These are phyloP conservation scores for Elaeis oleifera DNA, from an alignment of 202 grass and related monocot genomes.

Conservation along the genomic window DNA sequence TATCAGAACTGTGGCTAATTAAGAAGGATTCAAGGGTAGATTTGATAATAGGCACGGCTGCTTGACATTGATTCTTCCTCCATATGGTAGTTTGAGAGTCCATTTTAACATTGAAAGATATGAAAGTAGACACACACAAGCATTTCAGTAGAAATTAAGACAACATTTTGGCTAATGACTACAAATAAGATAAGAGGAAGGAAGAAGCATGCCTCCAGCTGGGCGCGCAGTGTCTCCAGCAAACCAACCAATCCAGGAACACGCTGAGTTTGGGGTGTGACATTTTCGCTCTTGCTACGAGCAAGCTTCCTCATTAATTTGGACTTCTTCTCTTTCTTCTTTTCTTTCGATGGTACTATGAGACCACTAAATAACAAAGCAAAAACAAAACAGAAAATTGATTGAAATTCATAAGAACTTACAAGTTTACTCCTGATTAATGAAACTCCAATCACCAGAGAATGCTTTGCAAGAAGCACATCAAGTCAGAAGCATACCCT, in stretches of 20 bases:
- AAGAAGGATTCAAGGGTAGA: too few species aligned
- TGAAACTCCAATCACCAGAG: neutral
- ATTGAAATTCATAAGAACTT: neutral
- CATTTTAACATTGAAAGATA: too few species aligned
- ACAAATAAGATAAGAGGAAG: constrained; percentile 18
- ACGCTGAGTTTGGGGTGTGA: constrained; percentile 40
- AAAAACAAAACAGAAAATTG: constrained; percentile 1
- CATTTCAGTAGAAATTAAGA: constrained; percentile 8
- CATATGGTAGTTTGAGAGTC: too few species aligned
- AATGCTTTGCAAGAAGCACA: neutral
- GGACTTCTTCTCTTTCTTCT: constrained; percentile 84
- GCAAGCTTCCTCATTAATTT: constrained; percentile 85
- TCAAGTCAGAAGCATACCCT: constrained; percentile 47
- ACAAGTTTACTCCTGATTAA: neutral
- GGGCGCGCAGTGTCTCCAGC: constrained; percentile 82
- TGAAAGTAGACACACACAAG: constrained; percentile 1
- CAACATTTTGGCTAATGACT: constrained; percentile 2
- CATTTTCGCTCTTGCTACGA: constrained; percentile 80
- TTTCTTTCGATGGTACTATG: constrained; percentile 92
- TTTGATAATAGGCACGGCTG: too few species aligned
- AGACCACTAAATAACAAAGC: constrained; percentile 50
- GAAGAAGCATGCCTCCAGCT: constrained; percentile 72
- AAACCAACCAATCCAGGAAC: constrained; percentile 84
- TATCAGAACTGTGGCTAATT: too few species aligned
- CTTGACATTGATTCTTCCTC: too few species aligned